Base-by-base conservation (phyloP, 2,329 filamentous ascomycete genomes). In the Paecilomyces dactylethromorphus region DNA sequence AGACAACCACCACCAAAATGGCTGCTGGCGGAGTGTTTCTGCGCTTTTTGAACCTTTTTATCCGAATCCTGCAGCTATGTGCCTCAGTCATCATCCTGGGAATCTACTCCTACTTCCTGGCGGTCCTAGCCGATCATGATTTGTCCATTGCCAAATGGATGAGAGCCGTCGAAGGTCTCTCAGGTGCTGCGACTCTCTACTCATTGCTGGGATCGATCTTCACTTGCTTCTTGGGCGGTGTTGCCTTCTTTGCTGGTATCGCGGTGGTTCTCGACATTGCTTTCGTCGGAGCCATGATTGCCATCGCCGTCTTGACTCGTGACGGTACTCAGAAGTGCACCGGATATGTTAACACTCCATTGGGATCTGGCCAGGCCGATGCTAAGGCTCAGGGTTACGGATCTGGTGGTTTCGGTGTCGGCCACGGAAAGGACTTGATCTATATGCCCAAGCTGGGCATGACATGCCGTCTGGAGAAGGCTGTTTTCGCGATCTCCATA, bases 91-190 rank as follows among this genome's bases (percentile, higher is more conserved):
- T 96, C 64, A 83, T 93, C 61, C 83, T 97, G 62, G 88, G 84
- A 65, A 84, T 94, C 68, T 92, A 88, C 81, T 87, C 87, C 55
- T 96, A 95, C 81, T 95, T 92, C 81, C 84, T 97, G 55, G 85
- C 88, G 8, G 83, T 88, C 8, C 83, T 92, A 13, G 73, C 83
- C 62, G 84, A 87, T 68, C 85, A 91, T 75, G 68, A 86, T 65
- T 73, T 87, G 13, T 59, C 69, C 59, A 92, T 92, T 64, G 79
- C 82, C 18, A 84, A 75, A 65, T 87, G 84, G 77, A 77, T 88
- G 60, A 86, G 87, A 58, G 90, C 90, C 29, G 89, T 94, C 58
- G 87, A 87, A 68, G 91, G 90, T 63, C 87, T 97, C 60, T 83
- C 90, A 0, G 92, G 92, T 55, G 82, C 82, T 1, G 90, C 86